Evolutionary conservation across 2,329 filamentous ascomycete genomes (phyloP), one percentile per base, ranked within the genome.

Genomic region (Achaetomium macrosporum): DNA sequence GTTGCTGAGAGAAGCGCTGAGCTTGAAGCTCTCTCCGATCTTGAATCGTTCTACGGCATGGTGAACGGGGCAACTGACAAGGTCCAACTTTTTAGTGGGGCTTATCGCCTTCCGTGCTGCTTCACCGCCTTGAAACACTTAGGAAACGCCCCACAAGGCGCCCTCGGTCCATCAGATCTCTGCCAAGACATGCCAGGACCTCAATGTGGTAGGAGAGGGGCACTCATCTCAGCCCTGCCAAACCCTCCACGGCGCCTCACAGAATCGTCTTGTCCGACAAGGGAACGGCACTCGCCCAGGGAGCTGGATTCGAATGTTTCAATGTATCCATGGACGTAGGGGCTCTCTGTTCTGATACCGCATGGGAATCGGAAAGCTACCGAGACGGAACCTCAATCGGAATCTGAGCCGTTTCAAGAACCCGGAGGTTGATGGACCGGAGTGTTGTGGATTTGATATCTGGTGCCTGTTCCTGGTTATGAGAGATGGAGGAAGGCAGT

Each of bases 1-100:
- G n/a, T n/a, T n/a, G n/a, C n/a, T n/a, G n/a, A n/a, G n/a, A n/a
- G n/a, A n/a, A n/a, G n/a, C n/a, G n/a, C n/a, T n/a, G n/a, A n/a
- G n/a, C n/a, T n/a, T n/a, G n/a, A n/a, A n/a, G n/a, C n/a, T n/a
- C n/a, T n/a, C n/a, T n/a, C n/a, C n/a, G n/a, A n/a, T n/a, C n/a
- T n/a, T n/a, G n/a, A n/a, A n/a, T n/a, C n/a, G n/a, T n/a, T n/a
- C n/a, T n/a, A n/a, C n/a, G n/a, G 11, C 6, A 36, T 10, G 33
- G 11, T 4, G 33, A 5, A 13, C 7, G 12, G n/a, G 33, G 12
- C n/a, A 13, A n/a, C 15, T n/a, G 3, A 7, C 10, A 13, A 58
- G 39, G 41, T 42, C 53, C 48, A 52, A 70, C 20, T 66, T 68
- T 53, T 65, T 59, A 59, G 59, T 54, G 59, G 59, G 43, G 53